Evolutionary conservation across 106 monocot species (phyloP).

Genomic region (Alisma plantagoaquatica): DNA sequence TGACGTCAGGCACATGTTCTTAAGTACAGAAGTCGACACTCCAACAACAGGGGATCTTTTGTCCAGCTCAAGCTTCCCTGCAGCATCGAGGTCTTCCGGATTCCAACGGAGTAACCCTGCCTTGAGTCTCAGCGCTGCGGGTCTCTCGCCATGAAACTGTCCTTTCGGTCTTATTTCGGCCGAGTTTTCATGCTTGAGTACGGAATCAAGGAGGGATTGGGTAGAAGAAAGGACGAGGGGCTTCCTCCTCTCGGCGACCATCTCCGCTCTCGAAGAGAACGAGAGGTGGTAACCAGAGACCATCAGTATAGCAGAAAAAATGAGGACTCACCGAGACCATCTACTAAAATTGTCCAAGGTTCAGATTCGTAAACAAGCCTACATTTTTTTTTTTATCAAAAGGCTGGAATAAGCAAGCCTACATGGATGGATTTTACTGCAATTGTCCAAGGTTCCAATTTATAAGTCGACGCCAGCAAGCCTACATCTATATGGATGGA

Average conservation of each 20-base stretch:
- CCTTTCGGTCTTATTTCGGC: not conserved
- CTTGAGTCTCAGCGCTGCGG: constrained; percentile 20
- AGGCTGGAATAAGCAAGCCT: too few relatives aligned
- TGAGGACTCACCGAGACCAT: too few relatives aligned
- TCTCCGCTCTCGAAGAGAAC: not conserved
- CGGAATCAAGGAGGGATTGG: constrained; percentile 43
- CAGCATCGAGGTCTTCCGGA: too few relatives aligned
- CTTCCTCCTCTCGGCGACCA: constrained; percentile 43
- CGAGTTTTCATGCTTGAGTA: constrained; percentile 27
- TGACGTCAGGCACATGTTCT: constrained; percentile 35
- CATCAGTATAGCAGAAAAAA: too few relatives aligned
- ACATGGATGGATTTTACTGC: too few relatives aligned
- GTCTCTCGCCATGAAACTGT: not conserved
- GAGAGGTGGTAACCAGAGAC: too few relatives aligned
- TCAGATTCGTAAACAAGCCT: too few relatives aligned
- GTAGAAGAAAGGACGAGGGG: constrained; percentile 68
- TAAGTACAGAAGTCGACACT: constrained; percentile 40
- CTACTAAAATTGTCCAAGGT: too few relatives aligned
- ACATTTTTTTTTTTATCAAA: too few relatives aligned
- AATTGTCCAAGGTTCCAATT: too few relatives aligned
- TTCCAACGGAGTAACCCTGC: constrained; percentile 74
- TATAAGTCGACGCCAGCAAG: too few relatives aligned
- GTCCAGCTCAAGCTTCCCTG: constrained; percentile 12
- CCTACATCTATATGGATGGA: too few relatives aligned
- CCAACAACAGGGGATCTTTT: constrained; percentile 35